phyloP scores from a whole-genome alignment of 1,284 basidiomycete genomes.

The Marasmius tenuissimus region DNA sequence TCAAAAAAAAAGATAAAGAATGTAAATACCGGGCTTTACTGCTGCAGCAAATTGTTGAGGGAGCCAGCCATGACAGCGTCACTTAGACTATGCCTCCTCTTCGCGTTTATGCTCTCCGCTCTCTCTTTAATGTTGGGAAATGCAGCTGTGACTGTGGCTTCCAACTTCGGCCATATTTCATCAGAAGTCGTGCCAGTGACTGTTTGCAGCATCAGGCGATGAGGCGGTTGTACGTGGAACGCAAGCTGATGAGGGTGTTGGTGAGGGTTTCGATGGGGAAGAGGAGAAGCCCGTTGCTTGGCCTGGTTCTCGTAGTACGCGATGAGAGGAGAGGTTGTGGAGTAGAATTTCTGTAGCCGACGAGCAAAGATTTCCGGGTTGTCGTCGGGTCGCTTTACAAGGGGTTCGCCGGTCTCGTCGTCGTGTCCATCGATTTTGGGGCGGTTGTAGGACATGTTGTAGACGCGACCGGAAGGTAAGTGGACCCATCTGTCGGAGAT shows the following conservation, averaged over 20 bases:
- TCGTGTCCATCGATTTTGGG: constrained; percentile 87
- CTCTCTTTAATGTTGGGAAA: constrained; percentile 61
- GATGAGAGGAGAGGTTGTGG: constrained; percentile 85
- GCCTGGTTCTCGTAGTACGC: constrained; percentile 66
- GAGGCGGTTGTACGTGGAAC: constrained; percentile 36
- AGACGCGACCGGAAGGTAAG: constrained; percentile 89
- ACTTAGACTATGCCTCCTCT: constrained; percentile 49
- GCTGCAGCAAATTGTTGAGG: neutral
- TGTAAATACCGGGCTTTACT: neutral
- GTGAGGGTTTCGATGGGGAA: constrained; percentile 29
- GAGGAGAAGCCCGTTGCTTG: constrained; percentile 20
- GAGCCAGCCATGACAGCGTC: constrained; percentile 38
- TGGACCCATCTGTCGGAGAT: constrained; percentile 93
- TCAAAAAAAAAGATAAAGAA: neutral
- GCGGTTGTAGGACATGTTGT: constrained; percentile 90
- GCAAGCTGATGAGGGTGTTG: constrained; percentile 51
- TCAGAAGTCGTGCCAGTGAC: constrained; percentile 86
- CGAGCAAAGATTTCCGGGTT: constrained; percentile 48
- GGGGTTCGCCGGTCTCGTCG: constrained; percentile 90
- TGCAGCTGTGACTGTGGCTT: constrained; percentile 52
- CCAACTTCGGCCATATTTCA: constrained; percentile 89
- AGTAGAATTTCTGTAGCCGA: constrained; percentile 64
- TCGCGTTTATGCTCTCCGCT: constrained; percentile 37
- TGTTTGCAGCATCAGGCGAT: constrained; percentile 62
- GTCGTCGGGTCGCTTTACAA: constrained; percentile 91